Percentiles rank a stretch among this genome's conserved stretches.
Evolutionary conservation across 768 basidiomycete genomes (phyloP).

Genomic region (Auriscalpium microsporum): DNA sequence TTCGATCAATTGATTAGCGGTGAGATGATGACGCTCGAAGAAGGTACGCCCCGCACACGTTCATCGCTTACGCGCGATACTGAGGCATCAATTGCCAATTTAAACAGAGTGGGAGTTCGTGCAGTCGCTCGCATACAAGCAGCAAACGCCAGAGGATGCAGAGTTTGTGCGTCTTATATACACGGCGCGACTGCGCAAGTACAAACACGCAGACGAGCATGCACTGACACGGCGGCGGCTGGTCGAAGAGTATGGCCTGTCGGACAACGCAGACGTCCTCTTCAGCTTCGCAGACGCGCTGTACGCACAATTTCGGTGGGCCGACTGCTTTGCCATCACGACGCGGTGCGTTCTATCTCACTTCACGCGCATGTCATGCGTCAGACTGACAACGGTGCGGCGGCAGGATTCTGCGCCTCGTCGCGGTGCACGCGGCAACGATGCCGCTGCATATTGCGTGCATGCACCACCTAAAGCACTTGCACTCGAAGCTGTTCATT

Average conservation of each 20-base stretch:
- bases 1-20: slow-evolving; percentile 85
- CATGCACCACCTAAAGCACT: slow-evolving; percentile 90
- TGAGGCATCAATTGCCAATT: too few relatives aligned
- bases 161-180: slow-evolving; percentile 92
- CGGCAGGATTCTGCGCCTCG: slow-evolving; percentile 71
- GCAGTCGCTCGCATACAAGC: slow-evolving; percentile 68
- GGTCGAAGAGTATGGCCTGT: slow-evolving; percentile 73
- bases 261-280: slow-evolving; percentile 88
- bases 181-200: slow-evolving; percentile 84
- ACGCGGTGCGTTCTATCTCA: slow-evolving; percentile 41
- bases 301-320: slow-evolving; percentile 84
- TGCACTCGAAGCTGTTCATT: slow-evolving; percentile 91
- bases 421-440: slow-evolving; percentile 81
- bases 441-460: slow-evolving; percentile 95
- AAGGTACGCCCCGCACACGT: slow-evolving; percentile 48
- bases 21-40: slow-evolving; percentile 93
- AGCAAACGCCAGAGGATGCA: slow-evolving; percentile 82
- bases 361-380: too few relatives aligned
- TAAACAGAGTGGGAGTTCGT: slow-evolving; percentile 91
- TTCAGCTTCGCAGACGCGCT: slow-evolving; percentile 87
- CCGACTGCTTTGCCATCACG: slow-evolving; percentile 88
- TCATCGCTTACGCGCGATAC: too few relatives aligned
- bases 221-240: slow-evolving; percentile 70
- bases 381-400: too few relatives aligned
- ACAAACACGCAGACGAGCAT: slow-evolving; percentile 78